phyloP scores from a whole-genome alignment of 106 monocot genomes.

The Dendrobium catenatum region DNA sequence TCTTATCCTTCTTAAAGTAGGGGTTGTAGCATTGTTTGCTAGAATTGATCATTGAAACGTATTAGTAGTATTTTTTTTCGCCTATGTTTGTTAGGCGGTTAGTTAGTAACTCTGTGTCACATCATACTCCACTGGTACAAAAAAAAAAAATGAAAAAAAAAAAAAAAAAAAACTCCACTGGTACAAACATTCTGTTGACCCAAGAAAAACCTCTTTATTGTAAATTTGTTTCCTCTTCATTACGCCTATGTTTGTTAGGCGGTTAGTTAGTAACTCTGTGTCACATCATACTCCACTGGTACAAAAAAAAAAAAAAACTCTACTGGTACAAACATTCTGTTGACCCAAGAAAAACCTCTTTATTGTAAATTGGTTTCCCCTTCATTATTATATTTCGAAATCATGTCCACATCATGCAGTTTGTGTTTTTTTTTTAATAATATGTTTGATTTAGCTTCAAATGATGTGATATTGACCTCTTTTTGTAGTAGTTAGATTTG shows the following conservation, averaged over 20 bases:
- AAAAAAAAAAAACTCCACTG: neutral
- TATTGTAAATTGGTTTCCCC: neutral
- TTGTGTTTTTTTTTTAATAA: neutral
- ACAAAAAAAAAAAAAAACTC: neutral
- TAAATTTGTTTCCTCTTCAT: neutral
- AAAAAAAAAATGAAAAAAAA: too few species aligned
- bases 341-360: neutral
- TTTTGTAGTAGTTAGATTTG: too few species aligned
- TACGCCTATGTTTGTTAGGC: neutral
- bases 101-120: neutral
- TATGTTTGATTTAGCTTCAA: slow-evolving; percentile 1
- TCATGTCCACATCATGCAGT: neutral
- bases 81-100: neutral
- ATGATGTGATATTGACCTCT: neutral
- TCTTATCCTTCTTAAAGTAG: neutral
- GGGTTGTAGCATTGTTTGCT: neutral
- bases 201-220: neutral
- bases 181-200: neutral
- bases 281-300: neutral
- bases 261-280: neutral
- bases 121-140: neutral
- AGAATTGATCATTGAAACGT: neutral
- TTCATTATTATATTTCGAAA: neutral
- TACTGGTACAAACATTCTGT: neutral
- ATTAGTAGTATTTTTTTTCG: neutral